Base-by-base conservation (phyloP, 1,139 yeast genomes). In the Yamadazyma membranifaciens region DNA sequence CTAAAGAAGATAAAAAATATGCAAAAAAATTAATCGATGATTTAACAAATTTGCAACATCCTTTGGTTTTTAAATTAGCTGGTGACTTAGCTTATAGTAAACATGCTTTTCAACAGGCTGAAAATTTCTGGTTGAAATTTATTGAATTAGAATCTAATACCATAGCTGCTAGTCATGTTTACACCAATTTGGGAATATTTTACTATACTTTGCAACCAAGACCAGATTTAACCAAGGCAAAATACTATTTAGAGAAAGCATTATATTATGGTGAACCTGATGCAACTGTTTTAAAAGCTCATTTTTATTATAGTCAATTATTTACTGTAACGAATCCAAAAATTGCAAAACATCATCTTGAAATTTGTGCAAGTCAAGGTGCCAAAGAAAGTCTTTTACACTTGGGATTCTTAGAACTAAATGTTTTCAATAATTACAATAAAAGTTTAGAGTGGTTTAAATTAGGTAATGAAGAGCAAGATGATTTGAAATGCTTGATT, bases 361-460 rank as follows among this genome's bases (percentile, higher is more conserved):
- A 88, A 56, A 67, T 80, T 42, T 81, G 91, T 33, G 95, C 96
- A 0, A 63, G 80, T 5, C 78, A 78, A 48, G 96, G 96, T 0
- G 78, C 88, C 37, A 75, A 71, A 48, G 95, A 89, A 50, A 75
- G 91, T 6, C 86, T 88, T 55, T 77, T 82, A 13, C 78, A 83
- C 20, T 63, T 89, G 37, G 98, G 97, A 1, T 85, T 83, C 56
- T 60, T 88, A 47, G 92, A 88, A 50, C 62, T 88, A 65, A 81
- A 81, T 49, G 77, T 83, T 42, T 85, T 82, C 55, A 63, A 69
- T n/a, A 68, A 81, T 50, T 54, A 58, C 14, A 42, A 46, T 4
- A 79, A 79, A 49, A 87, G 95, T 0, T 64, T 72, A 31, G 88
- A 87, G 55, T 91, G 97, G 97, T 88, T 89, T 63, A 78, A 77